Conservation (phyloP, 495 filamentous ascomycete species). For the Tuber calosporum region DNA sequence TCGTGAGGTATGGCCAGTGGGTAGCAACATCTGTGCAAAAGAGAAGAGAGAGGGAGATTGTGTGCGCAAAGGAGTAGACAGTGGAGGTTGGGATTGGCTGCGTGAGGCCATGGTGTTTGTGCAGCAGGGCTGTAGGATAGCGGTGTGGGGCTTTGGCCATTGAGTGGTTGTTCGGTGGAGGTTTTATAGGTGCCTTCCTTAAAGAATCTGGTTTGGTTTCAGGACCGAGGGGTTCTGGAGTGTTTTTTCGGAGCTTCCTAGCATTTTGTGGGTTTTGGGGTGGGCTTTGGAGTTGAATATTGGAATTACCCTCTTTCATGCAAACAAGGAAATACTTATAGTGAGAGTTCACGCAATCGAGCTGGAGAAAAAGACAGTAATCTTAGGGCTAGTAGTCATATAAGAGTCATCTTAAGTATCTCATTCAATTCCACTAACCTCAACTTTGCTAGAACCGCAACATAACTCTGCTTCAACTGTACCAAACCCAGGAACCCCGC, state of each 20-base stretch:
- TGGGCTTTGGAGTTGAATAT: too few species aligned
- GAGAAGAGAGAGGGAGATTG: constrained; percentile 62
- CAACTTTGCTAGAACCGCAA: constrained; percentile 78
- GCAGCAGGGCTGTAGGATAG: constrained; percentile 56
- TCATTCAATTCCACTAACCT: constrained; percentile 59
- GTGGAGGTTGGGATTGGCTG: constrained; percentile 81
- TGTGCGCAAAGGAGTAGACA: constrained; percentile 62
- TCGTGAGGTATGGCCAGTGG: constrained; percentile 85
- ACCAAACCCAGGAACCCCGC: constrained; percentile 73
- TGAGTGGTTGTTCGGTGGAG: constrained; percentile 13
- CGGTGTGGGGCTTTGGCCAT: constrained; percentile 21
- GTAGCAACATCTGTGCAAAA: constrained; percentile 93
- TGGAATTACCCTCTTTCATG: too few species aligned
- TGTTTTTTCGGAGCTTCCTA: constrained; percentile 1
- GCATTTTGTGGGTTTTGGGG: background rate
- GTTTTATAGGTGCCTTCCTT: background rate
- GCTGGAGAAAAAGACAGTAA: constrained; percentile 91
- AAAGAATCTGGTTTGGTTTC: background rate
- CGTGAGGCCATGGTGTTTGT: constrained; percentile 81
- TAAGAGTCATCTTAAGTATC: constrained; percentile 63
- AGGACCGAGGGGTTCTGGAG: background rate
- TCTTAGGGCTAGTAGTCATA: constrained; percentile 82
- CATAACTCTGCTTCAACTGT: constrained; percentile 84
- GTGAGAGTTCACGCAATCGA: constrained; percentile 96
- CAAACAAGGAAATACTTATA: too few species aligned